Evolutionary conservation across 2,329 filamentous ascomycete species (phyloP).

Genomic region (Ophiostoma fasciatum): DNA sequence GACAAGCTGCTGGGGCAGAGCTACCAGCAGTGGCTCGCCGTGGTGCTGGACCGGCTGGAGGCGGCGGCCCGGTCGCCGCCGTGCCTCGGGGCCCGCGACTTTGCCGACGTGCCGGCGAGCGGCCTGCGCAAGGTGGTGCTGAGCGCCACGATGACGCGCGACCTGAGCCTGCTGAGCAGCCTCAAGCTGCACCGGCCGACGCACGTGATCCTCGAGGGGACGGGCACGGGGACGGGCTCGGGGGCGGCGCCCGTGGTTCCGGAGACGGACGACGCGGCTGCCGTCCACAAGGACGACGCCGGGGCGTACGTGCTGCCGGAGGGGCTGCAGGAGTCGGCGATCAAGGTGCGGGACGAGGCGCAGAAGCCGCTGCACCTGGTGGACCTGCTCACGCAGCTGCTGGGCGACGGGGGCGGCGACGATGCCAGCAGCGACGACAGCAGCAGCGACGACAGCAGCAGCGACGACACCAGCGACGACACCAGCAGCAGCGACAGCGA

Average conservation of each 20-base stretch:
- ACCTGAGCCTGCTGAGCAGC: slow-evolving; percentile 64
- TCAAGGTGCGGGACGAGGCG: slow-evolving; percentile 53
- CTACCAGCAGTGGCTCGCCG: slow-evolving; percentile 78
- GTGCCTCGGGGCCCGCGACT: slow-evolving; percentile 35
- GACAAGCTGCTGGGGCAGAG: slow-evolving; percentile 83
- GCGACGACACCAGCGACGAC: background rate
- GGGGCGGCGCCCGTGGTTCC: too few species aligned
- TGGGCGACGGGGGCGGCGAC: slow-evolving; percentile 16
- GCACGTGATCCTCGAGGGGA: slow-evolving; percentile 58
- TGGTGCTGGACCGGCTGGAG: slow-evolving; percentile 47
- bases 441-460: background rate
- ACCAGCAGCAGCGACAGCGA: background rate
- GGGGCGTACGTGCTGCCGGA: slow-evolving; percentile 39
- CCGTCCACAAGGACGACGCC: too few species aligned
- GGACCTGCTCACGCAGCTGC: slow-evolving; percentile 48
- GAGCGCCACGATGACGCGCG: slow-evolving; percentile 82
- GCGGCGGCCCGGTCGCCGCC: slow-evolving; percentile 15
- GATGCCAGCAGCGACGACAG: background rate
- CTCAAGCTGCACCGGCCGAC: slow-evolving; percentile 60
- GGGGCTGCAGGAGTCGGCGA: slow-evolving; percentile 46
- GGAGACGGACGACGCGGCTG: background rate
- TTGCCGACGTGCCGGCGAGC: slow-evolving; percentile 34
- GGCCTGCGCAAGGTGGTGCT: slow-evolving; percentile 68
- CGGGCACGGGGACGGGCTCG: slow-evolving; percentile 16
- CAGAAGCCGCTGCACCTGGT: slow-evolving; percentile 78